Evolutionary conservation across 305 asterid genomes (phyloP), one percentile per base, ranked within the genome.

Genomic region (Fraxinus paxiana): DNA sequence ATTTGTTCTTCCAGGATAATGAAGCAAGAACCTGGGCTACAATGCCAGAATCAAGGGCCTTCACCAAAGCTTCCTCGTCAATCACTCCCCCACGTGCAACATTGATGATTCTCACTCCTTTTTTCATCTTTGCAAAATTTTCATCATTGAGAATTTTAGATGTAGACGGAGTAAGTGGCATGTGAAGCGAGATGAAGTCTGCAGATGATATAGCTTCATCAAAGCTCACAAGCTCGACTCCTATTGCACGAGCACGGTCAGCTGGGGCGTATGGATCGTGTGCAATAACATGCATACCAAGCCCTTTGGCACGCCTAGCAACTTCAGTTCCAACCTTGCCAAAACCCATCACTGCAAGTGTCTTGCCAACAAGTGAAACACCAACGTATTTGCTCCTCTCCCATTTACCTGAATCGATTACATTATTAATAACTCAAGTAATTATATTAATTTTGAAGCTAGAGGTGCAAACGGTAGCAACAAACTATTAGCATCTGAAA

Each of bases 31-130:
- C 98, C 98, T 95, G 98, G 75, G 98, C 98, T 41, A 95, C 98
- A 59, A 90, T 92, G 87, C 98, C 98, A 26, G 97, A 84, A 88
- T 95, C 97, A 80, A 95, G 88, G 56, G 98, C 98, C 87, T 79
- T 92, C 81, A 92, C 93, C 78, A 95, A 82, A 70, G 98, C 98
- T 31, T 93, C 98, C 90, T 95, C 98, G 82, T 95, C 98, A 83
- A 95, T 95, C 81, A 95, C 98, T 41, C 97, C 98, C n/a, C 98
- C 98, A 82, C 98, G 98, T 77, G 98, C 98, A 87, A 95, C 98
- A 78, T 95, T 95, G 46, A 95, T 85, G 4, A 95, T 91, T 73
- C 98, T 85, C 38, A 95, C 98, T 35, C 98, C 98, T 75, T 90
- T 95, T 87, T 95, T 95, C 98, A 95, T 95, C 96, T 92, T 95